Base-by-base conservation (phyloP, 176 grass and related monocot species). In the Carex cristatella region DNA sequence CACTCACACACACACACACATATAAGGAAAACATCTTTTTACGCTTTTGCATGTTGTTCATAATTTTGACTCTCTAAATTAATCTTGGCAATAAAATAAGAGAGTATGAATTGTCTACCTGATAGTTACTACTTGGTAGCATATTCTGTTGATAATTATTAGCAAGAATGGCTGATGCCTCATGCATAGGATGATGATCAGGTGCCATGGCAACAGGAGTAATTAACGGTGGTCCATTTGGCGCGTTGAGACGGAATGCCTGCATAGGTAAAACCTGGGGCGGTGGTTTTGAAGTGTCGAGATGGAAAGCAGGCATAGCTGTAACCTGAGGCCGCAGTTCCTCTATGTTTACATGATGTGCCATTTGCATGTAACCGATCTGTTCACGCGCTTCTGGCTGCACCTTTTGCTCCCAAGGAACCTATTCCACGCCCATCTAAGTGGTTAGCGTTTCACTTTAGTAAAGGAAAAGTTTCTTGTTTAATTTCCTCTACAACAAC, bases 221-320 rank as follows among this genome's bases (percentile, higher is more conserved):
- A 27, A 93, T 23, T 23, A 23, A 23, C 23, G 23, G 86, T 48
- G 88, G 64, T 60, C 85, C 77, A 1, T 83, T 72, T 23, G 86
- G 84, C 61, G 77, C 75, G 62, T 86, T 89, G 49, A 92, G 79
- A 30, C 89, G 88, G 88, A 90, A 93, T 44, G 85, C 74, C 3
- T 53, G 78, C 1, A 79, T 46, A 9, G 78, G 16, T 0, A 77
- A 42, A 23, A 70, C 69, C 70, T 62, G 84, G 33, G 14, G 53
- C 1, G 79, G 66, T 71, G 33, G 7, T 46, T 46, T 76, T 19
- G 86, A 84, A 44, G 80, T 73, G 66, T 86, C 87, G 48, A 91
- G 81, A 28, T 91, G 87, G 86, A 90, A 94, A 51, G 86, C 82
- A 4, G 57, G 76, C 1, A 84, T 56, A 8, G 79, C 11, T 1